Evolutionary conservation across 2,329 filamentous ascomycete genomes (phyloP).

Genomic region (Alternaria ethzedia): DNA sequence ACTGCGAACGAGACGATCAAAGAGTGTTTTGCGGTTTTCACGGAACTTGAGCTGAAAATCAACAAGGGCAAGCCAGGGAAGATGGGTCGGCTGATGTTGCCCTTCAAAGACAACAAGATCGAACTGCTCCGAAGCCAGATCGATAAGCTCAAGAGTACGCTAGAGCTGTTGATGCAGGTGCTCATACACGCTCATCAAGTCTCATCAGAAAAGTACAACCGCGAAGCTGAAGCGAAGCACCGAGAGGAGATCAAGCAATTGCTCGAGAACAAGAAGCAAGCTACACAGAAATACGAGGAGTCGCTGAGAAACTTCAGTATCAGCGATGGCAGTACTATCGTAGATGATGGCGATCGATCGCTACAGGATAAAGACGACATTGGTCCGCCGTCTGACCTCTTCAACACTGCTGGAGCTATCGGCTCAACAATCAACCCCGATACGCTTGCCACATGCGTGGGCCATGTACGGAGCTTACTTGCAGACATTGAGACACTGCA

Average conservation of each 20-base stretch:
- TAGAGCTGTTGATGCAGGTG: slow-evolving; percentile 39
- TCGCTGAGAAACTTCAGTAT: slow-evolving; percentile 26
- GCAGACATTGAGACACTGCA: slow-evolving; percentile 31
- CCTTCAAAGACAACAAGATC: slow-evolving; percentile 42
- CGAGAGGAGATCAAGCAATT: slow-evolving; percentile 35
- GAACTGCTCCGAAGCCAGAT: slow-evolving; percentile 37
- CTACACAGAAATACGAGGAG: slow-evolving; percentile 33
- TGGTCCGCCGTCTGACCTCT: not conserved
- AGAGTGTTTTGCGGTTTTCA: slow-evolving; percentile 36
- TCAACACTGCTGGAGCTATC: slow-evolving; percentile 16
- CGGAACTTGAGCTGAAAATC: slow-evolving; percentile 30
- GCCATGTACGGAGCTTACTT: slow-evolving; percentile 32
- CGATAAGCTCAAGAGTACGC: slow-evolving; percentile 39
- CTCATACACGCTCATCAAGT: slow-evolving; percentile 35
- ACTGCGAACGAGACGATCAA: slow-evolving; percentile 37
- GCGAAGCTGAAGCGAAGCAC: slow-evolving; percentile 31
- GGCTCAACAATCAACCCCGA: slow-evolving; percentile 26
- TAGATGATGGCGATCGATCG: slow-evolving; percentile 14
- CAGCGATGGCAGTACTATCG: slow-evolving; percentile 25
- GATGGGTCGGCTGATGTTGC: slow-evolving; percentile 32
- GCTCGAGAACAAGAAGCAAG: slow-evolving; percentile 29
- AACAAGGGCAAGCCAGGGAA: slow-evolving; percentile 36
- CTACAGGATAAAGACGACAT: not conserved
- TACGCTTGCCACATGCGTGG: slow-evolving; percentile 29
- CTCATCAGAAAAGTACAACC: slow-evolving; percentile 31